Evolutionary conservation across 768 basidiomycete genomes (phyloP).

Genomic region (Suillus variegatus): DNA sequence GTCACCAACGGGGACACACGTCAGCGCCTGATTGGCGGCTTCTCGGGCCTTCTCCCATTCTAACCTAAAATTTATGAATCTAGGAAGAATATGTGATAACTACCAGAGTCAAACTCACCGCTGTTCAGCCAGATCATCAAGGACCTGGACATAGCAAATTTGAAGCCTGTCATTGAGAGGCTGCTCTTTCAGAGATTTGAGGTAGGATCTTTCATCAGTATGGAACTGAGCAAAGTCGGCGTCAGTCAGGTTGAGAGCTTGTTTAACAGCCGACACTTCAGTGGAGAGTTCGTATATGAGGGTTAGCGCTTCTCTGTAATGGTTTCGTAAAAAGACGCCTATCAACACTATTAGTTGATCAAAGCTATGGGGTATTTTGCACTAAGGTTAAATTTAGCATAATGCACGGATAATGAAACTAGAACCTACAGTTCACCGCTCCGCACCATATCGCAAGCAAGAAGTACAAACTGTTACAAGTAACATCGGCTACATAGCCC

Average conservation of each 20-base stretch:
- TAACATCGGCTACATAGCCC: too few species aligned
- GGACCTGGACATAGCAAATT: background rate
- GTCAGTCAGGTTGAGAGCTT: background rate
- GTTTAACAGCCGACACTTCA: background rate
- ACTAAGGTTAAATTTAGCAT: background rate
- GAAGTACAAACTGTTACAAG: background rate
- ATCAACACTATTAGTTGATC: background rate
- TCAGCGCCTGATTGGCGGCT: slow-evolving; percentile 1
- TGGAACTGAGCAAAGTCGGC: background rate
- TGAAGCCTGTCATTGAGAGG: background rate
- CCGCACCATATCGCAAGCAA: slow-evolving; percentile 1
- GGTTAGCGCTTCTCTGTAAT: slow-evolving; percentile 5
- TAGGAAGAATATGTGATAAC: too few species aligned
- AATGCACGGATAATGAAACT: background rate
- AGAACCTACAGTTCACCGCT: too few species aligned
- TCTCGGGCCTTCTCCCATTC: background rate
- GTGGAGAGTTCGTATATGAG: background rate
- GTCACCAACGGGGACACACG: background rate
- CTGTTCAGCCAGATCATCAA: too few species aligned
- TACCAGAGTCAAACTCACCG: too few species aligned
- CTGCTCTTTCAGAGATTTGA: background rate
- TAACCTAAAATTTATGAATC: background rate
- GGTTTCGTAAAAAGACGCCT: slow-evolving; percentile 2
- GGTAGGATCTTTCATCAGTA: background rate
- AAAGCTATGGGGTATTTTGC: background rate